These are phyloP conservation scores for Suillus occidentalis DNA, from an alignment of 768 basidiomycete species.

Conservation along the genomic window DNA sequence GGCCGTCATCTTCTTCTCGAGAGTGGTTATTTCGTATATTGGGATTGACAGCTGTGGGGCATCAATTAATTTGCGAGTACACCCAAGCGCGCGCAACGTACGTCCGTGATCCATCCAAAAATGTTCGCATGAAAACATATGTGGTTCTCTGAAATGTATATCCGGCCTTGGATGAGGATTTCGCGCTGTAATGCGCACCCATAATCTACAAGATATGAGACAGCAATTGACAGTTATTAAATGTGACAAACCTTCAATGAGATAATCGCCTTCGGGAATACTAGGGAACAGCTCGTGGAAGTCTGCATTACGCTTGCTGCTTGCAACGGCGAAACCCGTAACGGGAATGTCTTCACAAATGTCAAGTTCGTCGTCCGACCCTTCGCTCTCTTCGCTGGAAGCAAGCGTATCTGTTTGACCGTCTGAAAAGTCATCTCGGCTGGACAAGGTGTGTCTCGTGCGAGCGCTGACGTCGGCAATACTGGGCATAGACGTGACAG, in stretches of 20 bases:
- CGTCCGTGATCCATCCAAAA: constrained; percentile 98
- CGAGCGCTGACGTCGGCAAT: constrained; percentile 6
- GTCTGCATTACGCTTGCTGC: constrained; percentile 89
- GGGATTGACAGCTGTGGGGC: constrained; percentile 73
- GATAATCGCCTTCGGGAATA: constrained; percentile 93
- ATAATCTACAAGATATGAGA: constrained; percentile 64
- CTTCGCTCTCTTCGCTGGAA: constrained; percentile 32
- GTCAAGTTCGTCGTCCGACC: constrained; percentile 36
- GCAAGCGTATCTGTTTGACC: constrained; percentile 19
- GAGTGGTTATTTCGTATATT: constrained; percentile 78
- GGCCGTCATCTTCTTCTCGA: constrained; percentile 98
- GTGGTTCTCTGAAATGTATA: constrained; percentile 98
- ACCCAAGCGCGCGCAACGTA: constrained; percentile 41
- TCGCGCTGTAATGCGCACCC: constrained; percentile 96
- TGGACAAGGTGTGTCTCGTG: constrained; percentile 21
- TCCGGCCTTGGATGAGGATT: constrained; percentile 91
- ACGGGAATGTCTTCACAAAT: constrained; percentile 71
- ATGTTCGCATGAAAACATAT: constrained; percentile 99
- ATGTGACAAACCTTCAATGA: constrained; percentile 78
- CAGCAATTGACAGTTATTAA: neutral
- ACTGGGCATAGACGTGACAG: constrained; percentile 16
- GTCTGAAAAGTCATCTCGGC: constrained; percentile 30
- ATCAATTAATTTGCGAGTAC: constrained; percentile 10
- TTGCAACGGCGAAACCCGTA: constrained; percentile 96
- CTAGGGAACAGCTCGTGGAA: constrained; percentile 92